Evolutionary conservation across 768 basidiomycete species (phyloP).

Genomic region (Trametes cinnabarina): DNA sequence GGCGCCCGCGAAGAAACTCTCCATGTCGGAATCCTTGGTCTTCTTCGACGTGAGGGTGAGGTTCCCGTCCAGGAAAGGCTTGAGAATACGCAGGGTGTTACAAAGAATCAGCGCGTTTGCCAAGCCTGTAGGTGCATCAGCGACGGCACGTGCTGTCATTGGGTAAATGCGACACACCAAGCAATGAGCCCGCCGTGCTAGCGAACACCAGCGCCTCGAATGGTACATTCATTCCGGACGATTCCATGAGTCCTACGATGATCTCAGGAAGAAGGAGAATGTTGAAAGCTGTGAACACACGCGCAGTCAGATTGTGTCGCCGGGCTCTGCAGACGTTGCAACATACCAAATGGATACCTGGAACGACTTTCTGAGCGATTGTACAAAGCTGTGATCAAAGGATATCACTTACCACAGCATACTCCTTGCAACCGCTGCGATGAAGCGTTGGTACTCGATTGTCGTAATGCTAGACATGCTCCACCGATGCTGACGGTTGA

Average conservation of each 20-base stretch:
- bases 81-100: constrained; percentile 65
- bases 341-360: constrained; percentile 62
- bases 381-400: neutral
- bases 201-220: constrained; percentile 49
- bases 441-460: constrained; percentile 58
- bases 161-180: constrained; percentile 55
- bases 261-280: constrained; percentile 59
- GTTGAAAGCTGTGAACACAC: constrained; percentile 50
- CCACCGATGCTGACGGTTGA: constrained; percentile 34
- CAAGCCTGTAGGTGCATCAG: constrained; percentile 43
- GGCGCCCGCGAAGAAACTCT: constrained; percentile 26
- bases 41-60: neutral
- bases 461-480: constrained; percentile 19
- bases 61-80: constrained; percentile 44
- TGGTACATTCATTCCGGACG: constrained; percentile 50
- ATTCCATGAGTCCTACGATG: constrained; percentile 45
- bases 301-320: constrained; percentile 1
- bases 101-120: constrained; percentile 65
- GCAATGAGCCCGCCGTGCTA: constrained; percentile 47
- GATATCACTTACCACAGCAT: constrained; percentile 62
- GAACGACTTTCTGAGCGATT: constrained; percentile 1
- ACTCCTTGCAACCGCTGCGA: constrained; percentile 57
- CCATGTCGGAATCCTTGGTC: constrained; percentile 16
- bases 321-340: neutral
- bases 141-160: neutral